Conservation (phyloP, 345 rosid genomes). For the Streptanthus diversifolius region DNA sequence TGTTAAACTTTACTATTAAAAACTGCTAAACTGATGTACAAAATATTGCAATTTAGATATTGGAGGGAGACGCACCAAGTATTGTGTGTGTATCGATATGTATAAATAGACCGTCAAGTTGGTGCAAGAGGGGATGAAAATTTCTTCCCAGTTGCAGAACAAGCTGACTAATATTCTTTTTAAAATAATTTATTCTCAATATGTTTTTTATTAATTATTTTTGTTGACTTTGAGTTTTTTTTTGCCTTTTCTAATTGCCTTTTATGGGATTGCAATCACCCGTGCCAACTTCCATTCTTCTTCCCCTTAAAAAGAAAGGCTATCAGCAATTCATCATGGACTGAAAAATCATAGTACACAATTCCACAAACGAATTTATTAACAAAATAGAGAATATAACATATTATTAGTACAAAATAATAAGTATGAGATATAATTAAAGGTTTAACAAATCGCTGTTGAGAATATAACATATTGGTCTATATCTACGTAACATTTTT, state of each 20-base stretch:
- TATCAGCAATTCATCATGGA: neutral
- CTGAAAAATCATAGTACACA: neutral
- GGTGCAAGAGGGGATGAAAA: slow-evolving; percentile 26
- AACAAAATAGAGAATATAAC: no score
- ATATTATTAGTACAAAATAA: no score
- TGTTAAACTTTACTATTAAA: neutral
- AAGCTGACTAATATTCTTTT: slow-evolving; percentile 9
- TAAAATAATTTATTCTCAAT: neutral
- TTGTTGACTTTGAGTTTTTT: slow-evolving; percentile 30
- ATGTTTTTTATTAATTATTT: slow-evolving; percentile 11
- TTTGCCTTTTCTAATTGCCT: slow-evolving; percentile 1
- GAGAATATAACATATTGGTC: neutral
- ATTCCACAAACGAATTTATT: neutral
- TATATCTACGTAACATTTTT: neutral
- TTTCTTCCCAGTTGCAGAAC: slow-evolving; percentile 31
- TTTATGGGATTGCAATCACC: slow-evolving; percentile 20
- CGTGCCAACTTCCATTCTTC: slow-evolving; percentile 33
- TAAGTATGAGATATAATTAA: no score
- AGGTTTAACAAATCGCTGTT: neutral
- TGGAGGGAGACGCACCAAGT: neutral
- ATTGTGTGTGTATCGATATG: neutral
- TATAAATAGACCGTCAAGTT: slow-evolving; percentile 17
- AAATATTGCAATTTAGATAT: neutral
- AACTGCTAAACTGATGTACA: neutral
- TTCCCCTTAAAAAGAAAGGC: slow-evolving; percentile 18